Conservation (phyloP, 108 stramenopile species). For the Nitzschia putrida region DNA sequence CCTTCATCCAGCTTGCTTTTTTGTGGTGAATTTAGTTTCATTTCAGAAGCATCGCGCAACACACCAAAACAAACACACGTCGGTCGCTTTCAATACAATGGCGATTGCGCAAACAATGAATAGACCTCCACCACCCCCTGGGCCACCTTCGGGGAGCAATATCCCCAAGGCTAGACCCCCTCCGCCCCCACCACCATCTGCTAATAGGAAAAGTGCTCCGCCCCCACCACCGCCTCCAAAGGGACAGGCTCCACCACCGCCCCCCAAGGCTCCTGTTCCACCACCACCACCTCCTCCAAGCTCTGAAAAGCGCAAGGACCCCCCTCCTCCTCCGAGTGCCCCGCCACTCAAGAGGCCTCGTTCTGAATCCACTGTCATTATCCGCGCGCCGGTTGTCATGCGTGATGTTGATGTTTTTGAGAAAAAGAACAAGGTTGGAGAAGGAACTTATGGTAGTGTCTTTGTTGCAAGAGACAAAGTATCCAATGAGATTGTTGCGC, state of each 20-base stretch:
- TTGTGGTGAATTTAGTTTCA: neutral
- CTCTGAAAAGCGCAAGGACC: conserved; percentile 11
- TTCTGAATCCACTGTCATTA: conserved; percentile 37
- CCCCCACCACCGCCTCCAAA: conserved; percentile 32
- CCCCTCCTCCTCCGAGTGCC: conserved; percentile 8
- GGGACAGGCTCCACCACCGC: conserved; percentile 36
- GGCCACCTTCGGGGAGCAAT: conserved; percentile 27
- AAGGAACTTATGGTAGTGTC: conserved; percentile 88
- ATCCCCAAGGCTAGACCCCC: conserved; percentile 23
- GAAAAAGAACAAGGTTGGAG: conserved; percentile 77
- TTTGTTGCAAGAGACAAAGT: conserved; percentile 76
- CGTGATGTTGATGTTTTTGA: conserved; percentile 82
- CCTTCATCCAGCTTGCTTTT: too few species aligned
- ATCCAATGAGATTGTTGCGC: conserved; percentile 81
- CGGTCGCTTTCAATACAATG: conserved; percentile 19
- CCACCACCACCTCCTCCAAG: conserved; percentile 47
- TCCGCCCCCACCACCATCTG: conserved; percentile 47
- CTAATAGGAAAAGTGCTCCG: conserved; percentile 15
- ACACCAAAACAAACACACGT: neutral
- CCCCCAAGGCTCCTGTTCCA: conserved; percentile 15
- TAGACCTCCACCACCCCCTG: conserved; percentile 47
- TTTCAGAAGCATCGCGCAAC: neutral
- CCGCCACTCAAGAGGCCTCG: conserved; percentile 3
- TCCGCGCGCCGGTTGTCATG: conserved; percentile 66
- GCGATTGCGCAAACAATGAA: conserved; percentile 52